phyloP scores from a whole-genome alignment of 768 basidiomycete species.

The Boletus rufocinnamomeus region DNA sequence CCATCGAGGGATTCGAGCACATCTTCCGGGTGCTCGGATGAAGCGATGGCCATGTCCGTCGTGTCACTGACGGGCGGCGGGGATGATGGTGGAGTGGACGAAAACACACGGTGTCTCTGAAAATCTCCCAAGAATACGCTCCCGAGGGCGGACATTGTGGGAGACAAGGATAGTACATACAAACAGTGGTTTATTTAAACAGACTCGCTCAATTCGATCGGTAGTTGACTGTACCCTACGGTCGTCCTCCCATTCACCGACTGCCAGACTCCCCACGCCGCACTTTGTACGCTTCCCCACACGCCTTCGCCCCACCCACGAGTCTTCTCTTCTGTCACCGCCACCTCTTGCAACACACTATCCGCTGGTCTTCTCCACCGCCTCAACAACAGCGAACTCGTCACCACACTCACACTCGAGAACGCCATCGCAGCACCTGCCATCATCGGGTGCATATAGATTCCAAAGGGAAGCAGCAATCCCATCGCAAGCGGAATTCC shows the following conservation, averaged over 20 bases:
- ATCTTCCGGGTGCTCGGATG: slow-evolving; percentile 19
- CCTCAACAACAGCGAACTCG: slow-evolving; percentile 81
- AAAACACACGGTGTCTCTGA: slow-evolving; percentile 62
- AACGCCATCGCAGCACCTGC: slow-evolving; percentile 99
- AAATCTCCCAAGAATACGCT: slow-evolving; percentile 83
- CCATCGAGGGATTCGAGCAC: slow-evolving; percentile 26
- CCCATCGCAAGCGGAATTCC: slow-evolving; percentile 99
- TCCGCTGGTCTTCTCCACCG: slow-evolving; percentile 76
- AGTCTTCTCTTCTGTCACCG: slow-evolving; percentile 35
- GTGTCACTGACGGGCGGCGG: slow-evolving; percentile 34
- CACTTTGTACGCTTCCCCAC: slow-evolving; percentile 40
- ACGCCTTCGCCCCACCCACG: slow-evolving; percentile 18
- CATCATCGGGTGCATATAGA: slow-evolving; percentile 97
- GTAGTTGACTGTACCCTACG: slow-evolving; percentile 68
- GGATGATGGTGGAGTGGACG: slow-evolving; percentile 54
- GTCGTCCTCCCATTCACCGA: slow-evolving; percentile 41
- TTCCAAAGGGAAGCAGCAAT: slow-evolving; percentile 84
- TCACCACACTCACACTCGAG: slow-evolving; percentile 94
- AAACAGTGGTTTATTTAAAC: slow-evolving; percentile 22
- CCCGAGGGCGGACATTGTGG: slow-evolving; percentile 56
- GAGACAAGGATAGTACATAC: neutral
- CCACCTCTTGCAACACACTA: slow-evolving; percentile 68
- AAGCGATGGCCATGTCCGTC: slow-evolving; percentile 18
- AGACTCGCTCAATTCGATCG: slow-evolving; percentile 60
- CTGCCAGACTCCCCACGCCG: slow-evolving; percentile 54